These are phyloP conservation scores for Gillenia trifoliata DNA, from an alignment of 306 rosid genomes.

Conservation along the genomic window DNA sequence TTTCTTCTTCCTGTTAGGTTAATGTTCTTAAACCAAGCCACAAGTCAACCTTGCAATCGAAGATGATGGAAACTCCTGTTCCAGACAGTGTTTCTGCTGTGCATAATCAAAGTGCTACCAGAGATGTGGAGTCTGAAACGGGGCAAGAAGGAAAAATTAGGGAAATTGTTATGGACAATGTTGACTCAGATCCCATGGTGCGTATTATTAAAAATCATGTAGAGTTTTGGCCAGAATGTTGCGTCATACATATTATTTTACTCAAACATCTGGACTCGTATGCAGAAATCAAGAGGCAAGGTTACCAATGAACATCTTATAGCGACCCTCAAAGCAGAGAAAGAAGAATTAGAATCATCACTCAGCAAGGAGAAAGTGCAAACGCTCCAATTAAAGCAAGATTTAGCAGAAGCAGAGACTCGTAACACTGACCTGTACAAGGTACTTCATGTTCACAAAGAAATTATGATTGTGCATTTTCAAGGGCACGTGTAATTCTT, in stretches of 20 bases:
- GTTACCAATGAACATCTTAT: slow-evolving; percentile 34
- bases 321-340: slow-evolving; percentile 61
- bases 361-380: slow-evolving; percentile 63
- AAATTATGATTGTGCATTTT: not conserved
- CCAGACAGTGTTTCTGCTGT: slow-evolving; percentile 69
- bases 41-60: slow-evolving; percentile 79
- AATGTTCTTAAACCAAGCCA: slow-evolving; percentile 90
- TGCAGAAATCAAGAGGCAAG: slow-evolving; percentile 67
- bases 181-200: slow-evolving; percentile 50
- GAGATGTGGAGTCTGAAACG: slow-evolving; percentile 67
- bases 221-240: slow-evolving; percentile 18
- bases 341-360: slow-evolving; percentile 70
- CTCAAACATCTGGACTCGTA: slow-evolving; percentile 14
- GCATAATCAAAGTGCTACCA: slow-evolving; percentile 58
- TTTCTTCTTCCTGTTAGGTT: slow-evolving; percentile 46
- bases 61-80: slow-evolving; percentile 48
- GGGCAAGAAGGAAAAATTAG: slow-evolving; percentile 74
- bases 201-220: slow-evolving; percentile 19
- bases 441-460: slow-evolving; percentile 35
- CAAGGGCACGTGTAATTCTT: not conserved
- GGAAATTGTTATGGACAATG: slow-evolving; percentile 72
- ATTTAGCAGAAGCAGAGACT: slow-evolving; percentile 61
- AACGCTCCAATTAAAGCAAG: slow-evolving; percentile 74
- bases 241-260: not conserved
- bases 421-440: slow-evolving; percentile 79